Conservation (phyloP, 2,329 filamentous ascomycete genomes). For the Cladophialophora carrionii region DNA sequence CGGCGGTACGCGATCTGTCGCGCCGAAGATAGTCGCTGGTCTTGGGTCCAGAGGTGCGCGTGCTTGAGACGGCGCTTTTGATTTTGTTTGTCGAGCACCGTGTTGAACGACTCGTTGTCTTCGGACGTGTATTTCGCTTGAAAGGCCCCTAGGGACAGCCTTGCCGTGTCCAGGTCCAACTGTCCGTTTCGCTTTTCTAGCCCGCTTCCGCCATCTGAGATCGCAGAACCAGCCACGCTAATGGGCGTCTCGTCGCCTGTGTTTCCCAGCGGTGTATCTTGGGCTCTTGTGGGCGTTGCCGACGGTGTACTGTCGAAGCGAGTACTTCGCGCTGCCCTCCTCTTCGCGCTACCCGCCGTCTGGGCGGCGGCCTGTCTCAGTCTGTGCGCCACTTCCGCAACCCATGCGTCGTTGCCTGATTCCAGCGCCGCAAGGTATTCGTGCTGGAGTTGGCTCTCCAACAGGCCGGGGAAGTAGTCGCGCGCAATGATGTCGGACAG, state of each 20-base stretch:
- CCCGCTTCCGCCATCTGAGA: conserved; percentile 19
- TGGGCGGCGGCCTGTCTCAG: conserved; percentile 79
- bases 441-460: conserved; percentile 82
- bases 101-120: conserved; percentile 97
- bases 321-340: conserved; percentile 40
- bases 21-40: conserved; percentile 75
- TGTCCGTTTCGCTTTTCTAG: conserved; percentile 44
- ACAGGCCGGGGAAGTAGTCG: conserved; percentile 92
- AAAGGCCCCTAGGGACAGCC: conserved; percentile 80
- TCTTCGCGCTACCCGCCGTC: conserved; percentile 54
- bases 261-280: conserved; percentile 37
- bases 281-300: conserved; percentile 16
- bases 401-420: conserved; percentile 83
- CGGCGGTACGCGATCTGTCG: conserved; percentile 60
- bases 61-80: conserved; percentile 81
- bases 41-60: conserved; percentile 77
- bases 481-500: conserved; percentile 92
- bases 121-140: conserved; percentile 95
- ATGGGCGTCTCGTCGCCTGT: conserved; percentile 61
- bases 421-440: conserved; percentile 92
- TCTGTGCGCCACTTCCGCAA: conserved; percentile 73
- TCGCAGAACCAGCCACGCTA: conserved; percentile 43
- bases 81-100: conserved; percentile 87
- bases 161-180: conserved; percentile 62
- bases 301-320: conserved; percentile 32